phyloP scores from a whole-genome alignment of 257 asterid species.

The Scutellaria galericulata region DNA sequence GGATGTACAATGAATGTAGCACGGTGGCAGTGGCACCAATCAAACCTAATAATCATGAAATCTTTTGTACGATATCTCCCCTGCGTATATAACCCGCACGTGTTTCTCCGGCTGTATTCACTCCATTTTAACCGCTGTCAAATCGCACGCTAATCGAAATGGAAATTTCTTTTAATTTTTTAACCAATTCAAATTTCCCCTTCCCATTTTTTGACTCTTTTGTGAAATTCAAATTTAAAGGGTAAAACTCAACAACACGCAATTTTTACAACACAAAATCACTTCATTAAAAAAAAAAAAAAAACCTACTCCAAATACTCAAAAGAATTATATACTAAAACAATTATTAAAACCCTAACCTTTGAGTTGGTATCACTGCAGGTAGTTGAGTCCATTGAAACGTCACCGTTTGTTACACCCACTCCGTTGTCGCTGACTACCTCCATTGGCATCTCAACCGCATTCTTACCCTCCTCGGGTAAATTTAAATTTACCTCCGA shows the following conservation, averaged over 20 bases:
- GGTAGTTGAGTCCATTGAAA: slow-evolving; percentile 44
- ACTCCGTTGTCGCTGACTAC: slow-evolving; percentile 25
- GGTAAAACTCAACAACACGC: neutral
- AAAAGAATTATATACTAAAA: too few relatives aligned
- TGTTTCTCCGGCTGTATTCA: slow-evolving; percentile 57
- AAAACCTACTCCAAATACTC: neutral
- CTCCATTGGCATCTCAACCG: slow-evolving; percentile 26
- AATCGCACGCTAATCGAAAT: slow-evolving; percentile 38
- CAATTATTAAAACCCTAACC: slow-evolving; percentile 43
- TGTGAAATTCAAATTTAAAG: too few relatives aligned
- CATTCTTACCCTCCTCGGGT: slow-evolving; percentile 32
- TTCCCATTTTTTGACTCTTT: slow-evolving; percentile 25
- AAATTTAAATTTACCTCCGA: slow-evolving; percentile 41
- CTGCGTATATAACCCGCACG: slow-evolving; percentile 51
- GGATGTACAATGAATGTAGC: too few relatives aligned
- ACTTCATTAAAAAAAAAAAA: neutral
- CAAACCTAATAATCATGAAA: neutral
- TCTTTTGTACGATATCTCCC: slow-evolving; percentile 15
- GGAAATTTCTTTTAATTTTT: slow-evolving; percentile 39
- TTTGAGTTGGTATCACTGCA: slow-evolving; percentile 46
- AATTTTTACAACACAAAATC: neutral
- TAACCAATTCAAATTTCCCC: slow-evolving; percentile 25
- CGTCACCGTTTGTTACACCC: slow-evolving; percentile 50
- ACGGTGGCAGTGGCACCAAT: too few relatives aligned
- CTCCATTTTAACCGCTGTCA: slow-evolving; percentile 63